A percentile compares a stretch with the other conserved stretches of the same genome.
Evolutionary conservation across 2,329 filamentous ascomycete species (phyloP).

Genomic region (Neonectria faginata): DNA sequence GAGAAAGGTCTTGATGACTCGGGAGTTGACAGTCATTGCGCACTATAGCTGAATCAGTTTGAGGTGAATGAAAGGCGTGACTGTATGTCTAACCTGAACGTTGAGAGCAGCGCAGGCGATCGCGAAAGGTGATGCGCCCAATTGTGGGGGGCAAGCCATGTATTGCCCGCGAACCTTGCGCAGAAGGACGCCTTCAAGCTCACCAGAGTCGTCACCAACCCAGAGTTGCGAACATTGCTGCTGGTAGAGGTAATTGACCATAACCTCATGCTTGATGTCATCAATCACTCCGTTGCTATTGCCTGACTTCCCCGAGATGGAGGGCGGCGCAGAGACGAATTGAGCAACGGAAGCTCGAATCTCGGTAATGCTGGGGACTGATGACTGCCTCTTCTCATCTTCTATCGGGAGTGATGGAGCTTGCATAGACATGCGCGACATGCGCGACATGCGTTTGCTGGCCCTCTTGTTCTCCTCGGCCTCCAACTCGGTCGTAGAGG

Average conservation of each 20-base stretch:
- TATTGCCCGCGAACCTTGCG: constrained; percentile 76
- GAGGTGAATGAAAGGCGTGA: background rate
- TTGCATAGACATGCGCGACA: constrained; percentile 35
- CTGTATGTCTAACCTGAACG: constrained; percentile 66
- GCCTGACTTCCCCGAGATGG: constrained; percentile 58
- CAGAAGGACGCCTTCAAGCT: constrained; percentile 78
- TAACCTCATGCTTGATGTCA: constrained; percentile 83
- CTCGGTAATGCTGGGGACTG: constrained; percentile 53
- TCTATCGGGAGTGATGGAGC: constrained; percentile 42
- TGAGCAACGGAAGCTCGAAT: constrained; percentile 60
- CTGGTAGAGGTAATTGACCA: constrained; percentile 86
- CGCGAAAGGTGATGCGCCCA: constrained; percentile 73
- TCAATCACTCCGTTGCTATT: constrained; percentile 67
- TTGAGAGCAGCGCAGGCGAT: constrained; percentile 76
- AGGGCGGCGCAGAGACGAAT: constrained; percentile 61
- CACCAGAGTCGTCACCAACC: constrained; percentile 76
- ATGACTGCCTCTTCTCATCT: constrained; percentile 51
- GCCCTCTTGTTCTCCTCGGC: constrained; percentile 32
- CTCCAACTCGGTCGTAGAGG: constrained; percentile 32
- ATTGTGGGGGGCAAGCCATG: constrained; percentile 76
- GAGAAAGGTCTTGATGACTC: constrained; percentile 82
- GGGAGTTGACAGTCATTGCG: constrained; percentile 84
- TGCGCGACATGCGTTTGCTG: constrained; percentile 33
- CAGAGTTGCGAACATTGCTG: constrained; percentile 81
- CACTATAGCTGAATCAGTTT: constrained; percentile 59